Conservation (phyloP, 164 flowering plant genomes). For the Echeveria elegans region DNA sequence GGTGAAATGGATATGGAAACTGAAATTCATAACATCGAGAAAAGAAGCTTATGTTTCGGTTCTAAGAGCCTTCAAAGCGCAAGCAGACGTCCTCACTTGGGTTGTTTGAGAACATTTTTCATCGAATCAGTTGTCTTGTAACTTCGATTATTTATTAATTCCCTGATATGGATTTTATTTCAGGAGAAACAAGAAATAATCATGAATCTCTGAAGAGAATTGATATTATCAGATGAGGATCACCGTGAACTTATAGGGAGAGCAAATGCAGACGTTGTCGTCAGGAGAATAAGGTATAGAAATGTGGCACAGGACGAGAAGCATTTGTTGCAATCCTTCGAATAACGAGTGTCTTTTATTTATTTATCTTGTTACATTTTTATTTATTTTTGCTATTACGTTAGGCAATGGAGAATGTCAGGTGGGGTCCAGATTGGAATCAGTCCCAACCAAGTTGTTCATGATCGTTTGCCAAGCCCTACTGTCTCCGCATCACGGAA, state of each 20-base stretch:
- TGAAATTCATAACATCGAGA: background rate
- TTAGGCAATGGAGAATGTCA: slow-evolving; percentile 37
- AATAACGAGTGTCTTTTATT: background rate
- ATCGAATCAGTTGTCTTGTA: background rate
- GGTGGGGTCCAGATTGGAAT: slow-evolving; percentile 23
- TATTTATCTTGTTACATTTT: too few species aligned
- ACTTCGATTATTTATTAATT: background rate
- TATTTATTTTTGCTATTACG: background rate
- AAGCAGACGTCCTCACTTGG: slow-evolving; percentile 68
- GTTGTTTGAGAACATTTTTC: slow-evolving; percentile 17
- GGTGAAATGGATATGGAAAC: slow-evolving; percentile 16
- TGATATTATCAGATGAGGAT: background rate
- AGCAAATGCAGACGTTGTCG: background rate
- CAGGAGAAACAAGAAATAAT: background rate
- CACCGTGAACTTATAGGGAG: background rate
- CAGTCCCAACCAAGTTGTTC: slow-evolving; percentile 20
- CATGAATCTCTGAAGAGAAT: background rate
- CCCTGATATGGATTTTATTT: background rate
- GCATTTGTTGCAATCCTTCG: background rate
- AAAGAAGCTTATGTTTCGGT: slow-evolving; percentile 23
- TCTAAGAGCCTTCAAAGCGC: slow-evolving; percentile 67
- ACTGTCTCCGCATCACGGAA: background rate
- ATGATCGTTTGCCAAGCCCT: slow-evolving; percentile 16
- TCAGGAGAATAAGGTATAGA: background rate
- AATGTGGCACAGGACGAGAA: background rate